Conservation (phyloP, 73 alveolate species). For the Paramecium biaurelia region DNA sequence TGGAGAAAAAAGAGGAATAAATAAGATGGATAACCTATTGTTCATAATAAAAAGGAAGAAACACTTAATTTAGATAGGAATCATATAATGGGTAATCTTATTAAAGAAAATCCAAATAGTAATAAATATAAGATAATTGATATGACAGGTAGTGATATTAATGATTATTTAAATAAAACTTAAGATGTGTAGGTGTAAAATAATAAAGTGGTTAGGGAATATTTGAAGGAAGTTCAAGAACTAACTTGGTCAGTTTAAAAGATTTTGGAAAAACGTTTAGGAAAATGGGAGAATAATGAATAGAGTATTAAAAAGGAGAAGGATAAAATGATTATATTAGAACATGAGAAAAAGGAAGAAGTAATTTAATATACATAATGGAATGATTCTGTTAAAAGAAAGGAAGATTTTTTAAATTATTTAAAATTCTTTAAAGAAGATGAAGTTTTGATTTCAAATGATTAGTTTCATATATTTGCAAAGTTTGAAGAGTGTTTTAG, state of each 20-base stretch:
- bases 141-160: neutral
- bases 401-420: neutral
- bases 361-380: neutral
- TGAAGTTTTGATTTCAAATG: neutral
- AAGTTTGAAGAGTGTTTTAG: neutral
- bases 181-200: neutral
- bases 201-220: neutral
- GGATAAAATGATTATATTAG: neutral
- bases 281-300: conserved; percentile 2
- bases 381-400: neutral
- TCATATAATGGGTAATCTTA: neutral
- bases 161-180: neutral
- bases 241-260: neutral
- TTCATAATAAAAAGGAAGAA: neutral
- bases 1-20: neutral
- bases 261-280: neutral
- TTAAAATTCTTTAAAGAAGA: neutral
- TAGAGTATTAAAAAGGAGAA: neutral
- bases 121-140: neutral
- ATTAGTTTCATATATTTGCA: neutral
- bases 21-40: neutral
- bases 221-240: neutral
- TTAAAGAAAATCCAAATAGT: neutral
- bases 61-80: neutral
- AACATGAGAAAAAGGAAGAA: neutral